These are phyloP conservation scores for Tricladium varicosporioides DNA, from an alignment of 2,329 filamentous ascomycete genomes.

Conservation along the genomic window DNA sequence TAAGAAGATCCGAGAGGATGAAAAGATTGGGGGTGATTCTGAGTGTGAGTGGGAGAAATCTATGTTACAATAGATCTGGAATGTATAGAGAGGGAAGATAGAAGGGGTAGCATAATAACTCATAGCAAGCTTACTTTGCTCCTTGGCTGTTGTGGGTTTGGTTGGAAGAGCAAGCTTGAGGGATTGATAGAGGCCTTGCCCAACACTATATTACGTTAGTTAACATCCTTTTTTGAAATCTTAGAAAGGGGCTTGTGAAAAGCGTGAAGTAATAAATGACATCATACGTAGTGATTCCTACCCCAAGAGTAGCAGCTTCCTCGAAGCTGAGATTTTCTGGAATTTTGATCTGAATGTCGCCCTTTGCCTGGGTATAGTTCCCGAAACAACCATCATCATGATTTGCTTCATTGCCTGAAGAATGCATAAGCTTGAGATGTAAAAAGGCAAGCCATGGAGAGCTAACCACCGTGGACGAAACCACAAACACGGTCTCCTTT, in stretches of 20 bases:
- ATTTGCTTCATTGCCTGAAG: conserved; percentile 13
- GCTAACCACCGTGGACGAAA: conserved; percentile 20
- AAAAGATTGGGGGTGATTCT: too few species aligned
- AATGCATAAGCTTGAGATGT: not conserved
- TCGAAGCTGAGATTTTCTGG: conserved; percentile 43
- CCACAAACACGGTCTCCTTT: conserved; percentile 23
- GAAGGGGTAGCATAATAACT: too few species aligned
- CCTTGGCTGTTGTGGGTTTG: conserved; percentile 35
- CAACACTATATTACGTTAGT: conserved; percentile 34
- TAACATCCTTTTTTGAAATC: conserved; percentile 2
- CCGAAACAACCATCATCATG: conserved; percentile 26
- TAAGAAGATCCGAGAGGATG: too few species aligned
- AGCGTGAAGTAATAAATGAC: not conserved
- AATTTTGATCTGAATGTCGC: conserved; percentile 40
- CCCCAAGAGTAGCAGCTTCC: conserved; percentile 38
- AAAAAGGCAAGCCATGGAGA: not conserved
- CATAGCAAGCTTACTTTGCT: conserved; percentile 23
- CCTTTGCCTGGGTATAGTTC: conserved; percentile 33
- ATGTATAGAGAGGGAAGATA: too few species aligned
- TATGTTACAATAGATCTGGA: too few species aligned
- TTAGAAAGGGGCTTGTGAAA: conserved; percentile 4
- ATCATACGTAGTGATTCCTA: conserved; percentile 3
- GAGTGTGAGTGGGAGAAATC: too few species aligned
- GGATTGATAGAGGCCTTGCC: conserved; percentile 47
- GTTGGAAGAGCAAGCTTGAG: conserved; percentile 47